These are phyloP conservation scores for Fusarium nodosum DNA, from an alignment of 2,329 filamentous ascomycete species.

Conservation along the genomic window DNA sequence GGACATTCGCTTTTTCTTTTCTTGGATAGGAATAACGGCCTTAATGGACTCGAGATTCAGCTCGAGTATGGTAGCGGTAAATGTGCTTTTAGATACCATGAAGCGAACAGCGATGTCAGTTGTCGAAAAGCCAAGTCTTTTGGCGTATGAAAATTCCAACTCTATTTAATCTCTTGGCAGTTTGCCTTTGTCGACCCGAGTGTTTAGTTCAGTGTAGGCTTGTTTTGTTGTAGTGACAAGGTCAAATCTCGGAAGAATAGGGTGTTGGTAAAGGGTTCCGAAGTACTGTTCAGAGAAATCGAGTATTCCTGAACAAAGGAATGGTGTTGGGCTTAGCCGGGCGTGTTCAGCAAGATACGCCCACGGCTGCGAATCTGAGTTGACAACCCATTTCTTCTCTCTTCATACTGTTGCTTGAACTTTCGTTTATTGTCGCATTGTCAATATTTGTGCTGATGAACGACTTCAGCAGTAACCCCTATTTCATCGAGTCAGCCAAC, in stretches of 20 bases:
- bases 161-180: constrained; percentile 15
- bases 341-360: background rate
- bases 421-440: background rate
- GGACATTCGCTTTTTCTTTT: constrained; percentile 30
- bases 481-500: constrained; percentile 3
- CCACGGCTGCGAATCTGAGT: background rate
- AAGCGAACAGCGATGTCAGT: constrained; percentile 29
- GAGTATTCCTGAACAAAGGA: constrained; percentile 6
- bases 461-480: constrained; percentile 11
- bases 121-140: constrained; percentile 35
- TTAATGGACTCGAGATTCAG: constrained; percentile 23
- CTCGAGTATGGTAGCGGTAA: constrained; percentile 29
- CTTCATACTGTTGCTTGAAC: background rate
- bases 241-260: background rate
- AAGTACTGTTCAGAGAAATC: background rate
- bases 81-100: constrained; percentile 42
- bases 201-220: background rate
- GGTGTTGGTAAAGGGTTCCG: background rate
- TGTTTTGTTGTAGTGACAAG: background rate
- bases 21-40: constrained; percentile 24
- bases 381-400: no score
- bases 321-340: background rate
- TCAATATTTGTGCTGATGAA: background rate
- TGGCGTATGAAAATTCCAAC: constrained; percentile 28
- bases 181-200: background rate